Evolutionary conservation across 2,329 filamentous ascomycete species (phyloP).

Genomic region (Diaporthe sp.): DNA sequence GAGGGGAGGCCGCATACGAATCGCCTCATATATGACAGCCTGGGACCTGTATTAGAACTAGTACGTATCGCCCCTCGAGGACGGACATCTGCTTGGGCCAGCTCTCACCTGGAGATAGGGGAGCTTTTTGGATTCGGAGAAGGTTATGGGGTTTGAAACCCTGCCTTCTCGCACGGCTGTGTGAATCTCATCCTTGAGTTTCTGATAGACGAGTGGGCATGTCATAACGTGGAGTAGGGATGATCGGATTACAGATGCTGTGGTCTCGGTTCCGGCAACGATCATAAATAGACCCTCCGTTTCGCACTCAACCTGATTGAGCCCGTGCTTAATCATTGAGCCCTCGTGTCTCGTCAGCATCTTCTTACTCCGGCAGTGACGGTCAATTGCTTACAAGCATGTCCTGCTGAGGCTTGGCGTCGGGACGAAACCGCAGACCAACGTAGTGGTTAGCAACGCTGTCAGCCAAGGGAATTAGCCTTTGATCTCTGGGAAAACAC

Average conservation of each 20-base stretch:
- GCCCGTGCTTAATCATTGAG: not conserved
- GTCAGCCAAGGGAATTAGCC: not conserved
- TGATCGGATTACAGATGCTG: not conserved
- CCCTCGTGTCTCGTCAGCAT: not conserved
- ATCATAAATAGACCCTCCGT: not conserved
- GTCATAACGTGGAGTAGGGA: not conserved
- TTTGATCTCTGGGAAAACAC: too few relatives aligned
- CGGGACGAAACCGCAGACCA: not conserved
- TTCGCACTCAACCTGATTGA: not conserved
- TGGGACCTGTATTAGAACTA: not conserved
- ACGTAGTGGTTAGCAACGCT: not conserved
- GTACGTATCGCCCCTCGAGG: too few relatives aligned
- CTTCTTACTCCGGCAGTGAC: too few relatives aligned
- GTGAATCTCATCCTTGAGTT: not conserved
- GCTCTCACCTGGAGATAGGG: not conserved
- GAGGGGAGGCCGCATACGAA: not conserved
- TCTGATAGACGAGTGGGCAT: not conserved
- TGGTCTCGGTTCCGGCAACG: not conserved
- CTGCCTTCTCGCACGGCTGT: not conserved
- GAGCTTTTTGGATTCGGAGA: not conserved
- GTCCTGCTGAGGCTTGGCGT: not conserved
- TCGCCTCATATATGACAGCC: not conserved
- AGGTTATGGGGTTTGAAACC: not conserved
- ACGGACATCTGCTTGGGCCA: not conserved
- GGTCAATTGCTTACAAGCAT: not conserved